phyloP scores from a whole-genome alignment of 2,329 filamentous ascomycete genomes.

The Trichoderma brevicompactum region DNA sequence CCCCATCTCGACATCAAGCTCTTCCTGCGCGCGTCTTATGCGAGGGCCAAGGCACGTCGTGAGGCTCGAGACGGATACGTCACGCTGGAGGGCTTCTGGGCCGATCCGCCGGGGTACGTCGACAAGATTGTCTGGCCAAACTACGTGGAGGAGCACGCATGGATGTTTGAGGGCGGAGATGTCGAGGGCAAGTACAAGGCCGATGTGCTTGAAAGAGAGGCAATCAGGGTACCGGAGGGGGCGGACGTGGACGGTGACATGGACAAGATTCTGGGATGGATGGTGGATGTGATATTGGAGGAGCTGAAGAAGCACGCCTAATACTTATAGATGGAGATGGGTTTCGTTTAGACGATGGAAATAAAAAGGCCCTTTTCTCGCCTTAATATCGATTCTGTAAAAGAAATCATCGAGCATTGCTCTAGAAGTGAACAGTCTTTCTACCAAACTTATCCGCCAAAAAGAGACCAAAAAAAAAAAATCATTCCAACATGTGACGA shows the following conservation, averaged over 20 bases:
- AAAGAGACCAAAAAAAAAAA: not conserved
- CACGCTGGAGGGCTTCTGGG: constrained; percentile 89
- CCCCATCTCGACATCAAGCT: constrained; percentile 73
- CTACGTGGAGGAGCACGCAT: constrained; percentile 79
- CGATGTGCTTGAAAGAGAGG: constrained; percentile 49
- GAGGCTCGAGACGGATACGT: constrained; percentile 76
- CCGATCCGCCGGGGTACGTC: constrained; percentile 91
- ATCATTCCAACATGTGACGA: not conserved
- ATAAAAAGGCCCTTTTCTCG: not conserved
- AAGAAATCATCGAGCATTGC: not conserved
- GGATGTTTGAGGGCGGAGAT: constrained; percentile 73
- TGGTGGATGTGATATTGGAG: constrained; percentile 63
- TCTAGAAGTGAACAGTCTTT: not conserved
- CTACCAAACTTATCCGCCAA: not conserved
- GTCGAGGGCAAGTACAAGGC: constrained; percentile 62
- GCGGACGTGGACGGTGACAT: constrained; percentile 60
- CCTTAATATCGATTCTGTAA: not conserved
- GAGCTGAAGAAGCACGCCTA: constrained; percentile 44
- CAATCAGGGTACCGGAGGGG: constrained; percentile 55
- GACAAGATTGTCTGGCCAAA: constrained; percentile 96
- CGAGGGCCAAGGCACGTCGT: constrained; percentile 65
- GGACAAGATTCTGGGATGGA: constrained; percentile 68
- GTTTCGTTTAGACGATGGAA: not conserved
- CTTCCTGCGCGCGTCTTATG: constrained; percentile 73
- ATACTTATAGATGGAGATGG: not conserved